These are phyloP conservation scores for Neofusicoccum cordaticola DNA, from an alignment of 2,329 filamentous ascomycete species.

Conservation along the genomic window DNA sequence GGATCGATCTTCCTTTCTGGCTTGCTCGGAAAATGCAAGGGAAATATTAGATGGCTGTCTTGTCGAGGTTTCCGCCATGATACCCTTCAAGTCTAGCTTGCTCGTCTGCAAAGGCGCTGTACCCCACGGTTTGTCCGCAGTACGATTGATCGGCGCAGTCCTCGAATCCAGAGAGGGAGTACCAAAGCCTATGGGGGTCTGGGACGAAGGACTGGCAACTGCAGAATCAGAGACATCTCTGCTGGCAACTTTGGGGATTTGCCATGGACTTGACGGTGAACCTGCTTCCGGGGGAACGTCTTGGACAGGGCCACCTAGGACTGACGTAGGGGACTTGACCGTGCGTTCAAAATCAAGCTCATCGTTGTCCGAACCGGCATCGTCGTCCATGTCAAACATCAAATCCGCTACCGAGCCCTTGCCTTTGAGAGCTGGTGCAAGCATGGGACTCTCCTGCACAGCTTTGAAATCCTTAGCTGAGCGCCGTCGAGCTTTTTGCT, in stretches of 20 bases:
- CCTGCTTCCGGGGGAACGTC: neutral
- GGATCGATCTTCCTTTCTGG: slow-evolving; percentile 37
- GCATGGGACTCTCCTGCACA: slow-evolving; percentile 57
- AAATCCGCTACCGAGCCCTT: slow-evolving; percentile 71
- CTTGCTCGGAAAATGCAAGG: slow-evolving; percentile 48
- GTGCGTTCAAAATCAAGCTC: neutral
- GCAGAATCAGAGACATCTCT: neutral
- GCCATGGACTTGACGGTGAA: neutral
- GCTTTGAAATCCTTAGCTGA: slow-evolving; percentile 44
- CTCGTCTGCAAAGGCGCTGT: slow-evolving; percentile 53
- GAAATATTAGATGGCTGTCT: slow-evolving; percentile 53
- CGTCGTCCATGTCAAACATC: slow-evolving; percentile 94
- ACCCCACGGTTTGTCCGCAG: slow-evolving; percentile 51
- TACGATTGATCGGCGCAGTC: neutral
- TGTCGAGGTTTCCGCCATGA: slow-evolving; percentile 59
- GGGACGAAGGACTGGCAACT: neutral
- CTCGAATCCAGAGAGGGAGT: neutral
- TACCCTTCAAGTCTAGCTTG: slow-evolving; percentile 72
- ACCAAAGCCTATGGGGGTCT: neutral
- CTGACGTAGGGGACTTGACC: neutral
- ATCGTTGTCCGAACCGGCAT: slow-evolving; percentile 42
- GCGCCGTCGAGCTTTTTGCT: slow-evolving; percentile 5
- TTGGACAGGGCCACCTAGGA: neutral
- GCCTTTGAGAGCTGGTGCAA: slow-evolving; percentile 66
- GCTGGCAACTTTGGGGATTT: neutral